Base-by-base conservation (phyloP, 345 rosid genomes). In the Syzygium grande region DNA sequence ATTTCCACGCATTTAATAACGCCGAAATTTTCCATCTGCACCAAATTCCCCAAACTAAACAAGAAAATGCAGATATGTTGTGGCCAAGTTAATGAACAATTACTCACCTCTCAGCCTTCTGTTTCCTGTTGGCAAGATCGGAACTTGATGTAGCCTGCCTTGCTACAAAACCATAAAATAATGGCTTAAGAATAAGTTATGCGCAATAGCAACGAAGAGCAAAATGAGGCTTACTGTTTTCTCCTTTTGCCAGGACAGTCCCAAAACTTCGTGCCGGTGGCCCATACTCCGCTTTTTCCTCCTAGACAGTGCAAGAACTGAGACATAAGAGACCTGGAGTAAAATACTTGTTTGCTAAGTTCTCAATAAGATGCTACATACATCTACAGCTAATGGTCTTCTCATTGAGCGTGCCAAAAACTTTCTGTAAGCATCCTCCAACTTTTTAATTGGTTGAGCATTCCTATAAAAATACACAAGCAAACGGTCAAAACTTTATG, bases 361-460 rank as follows among this genome's bases (percentile, higher is more conserved):
- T 34, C 49, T 79, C 46, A 56, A 58, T 86, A 49, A 89, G 52
- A 85, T 30, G 59, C 49, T 43, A 51, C 88, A 87, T 92, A 97
- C 99, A 87, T 96, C 94, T 85, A 46, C 84, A 85, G 84, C 84
- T 78, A 91, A 89, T 63, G 95, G 87, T 65, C 90, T 93, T 88
- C 91, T 92, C 94, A 94, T 92, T n/a, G 98, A 95, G 87, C 96
- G 94, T 86, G 87, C 87, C 88, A 96, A 91, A 86, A 96, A 98
- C 85, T 93, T 94, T 92, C 91, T 94, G 89, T 94, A 98, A 53
- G 95, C 95, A 86, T 94, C 96, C 89, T 93, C 96, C 93, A 98
- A 78, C 89, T 94, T 96, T 84, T 95, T 95, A 41, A 90, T 13
- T 41, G 99, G 99, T 86, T 94, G 95, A 61, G 97, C 98, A 89